These are phyloP conservation scores for Chytriomyces sp. DNA, from an alignment of 192 early-diverging fungal species.

Conservation along the genomic window DNA sequence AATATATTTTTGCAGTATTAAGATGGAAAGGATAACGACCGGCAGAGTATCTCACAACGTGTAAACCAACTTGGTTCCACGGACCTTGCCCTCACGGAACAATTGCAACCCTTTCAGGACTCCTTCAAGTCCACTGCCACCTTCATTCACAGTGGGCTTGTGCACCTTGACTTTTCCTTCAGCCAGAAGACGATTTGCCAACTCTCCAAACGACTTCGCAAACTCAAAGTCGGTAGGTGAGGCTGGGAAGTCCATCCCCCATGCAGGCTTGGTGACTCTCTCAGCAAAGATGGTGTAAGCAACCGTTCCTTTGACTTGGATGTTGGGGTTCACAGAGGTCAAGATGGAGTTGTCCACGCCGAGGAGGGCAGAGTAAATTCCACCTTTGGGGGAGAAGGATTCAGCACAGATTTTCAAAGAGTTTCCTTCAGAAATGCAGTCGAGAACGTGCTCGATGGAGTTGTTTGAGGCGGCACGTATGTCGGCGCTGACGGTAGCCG, in stretches of 20 bases:
- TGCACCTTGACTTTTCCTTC: slow-evolving; percentile 41
- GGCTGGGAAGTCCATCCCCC: not conserved
- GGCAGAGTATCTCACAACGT: no score
- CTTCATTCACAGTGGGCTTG: slow-evolving; percentile 7
- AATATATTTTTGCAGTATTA: no score
- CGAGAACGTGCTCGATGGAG: slow-evolving; percentile 31
- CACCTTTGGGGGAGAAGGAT: slow-evolving; percentile 22
- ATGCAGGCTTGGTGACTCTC: slow-evolving; percentile 24
- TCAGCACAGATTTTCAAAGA: slow-evolving; percentile 24
- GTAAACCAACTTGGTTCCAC: slow-evolving; percentile 1
- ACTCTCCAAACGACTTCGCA: slow-evolving; percentile 32
- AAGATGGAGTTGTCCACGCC: slow-evolving; percentile 2
- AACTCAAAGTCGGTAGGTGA: slow-evolving; percentile 28
- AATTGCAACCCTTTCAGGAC: slow-evolving; percentile 38
- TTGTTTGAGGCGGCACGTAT: slow-evolving; percentile 26
- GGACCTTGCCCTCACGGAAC: slow-evolving; percentile 38
- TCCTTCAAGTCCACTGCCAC: slow-evolving; percentile 29
- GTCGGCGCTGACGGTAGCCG: slow-evolving; percentile 2
- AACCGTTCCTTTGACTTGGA: slow-evolving; percentile 23
- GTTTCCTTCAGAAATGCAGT: slow-evolving; percentile 26
- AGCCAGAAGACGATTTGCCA: slow-evolving; percentile 28
- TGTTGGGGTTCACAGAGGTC: slow-evolving; percentile 9
- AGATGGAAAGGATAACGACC: no score
- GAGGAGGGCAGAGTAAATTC: slow-evolving; percentile 29
- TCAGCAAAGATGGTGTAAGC: slow-evolving; percentile 41